Conservation (phyloP, 2,329 filamentous ascomycete species). For the Aschersonia sp. region DNA sequence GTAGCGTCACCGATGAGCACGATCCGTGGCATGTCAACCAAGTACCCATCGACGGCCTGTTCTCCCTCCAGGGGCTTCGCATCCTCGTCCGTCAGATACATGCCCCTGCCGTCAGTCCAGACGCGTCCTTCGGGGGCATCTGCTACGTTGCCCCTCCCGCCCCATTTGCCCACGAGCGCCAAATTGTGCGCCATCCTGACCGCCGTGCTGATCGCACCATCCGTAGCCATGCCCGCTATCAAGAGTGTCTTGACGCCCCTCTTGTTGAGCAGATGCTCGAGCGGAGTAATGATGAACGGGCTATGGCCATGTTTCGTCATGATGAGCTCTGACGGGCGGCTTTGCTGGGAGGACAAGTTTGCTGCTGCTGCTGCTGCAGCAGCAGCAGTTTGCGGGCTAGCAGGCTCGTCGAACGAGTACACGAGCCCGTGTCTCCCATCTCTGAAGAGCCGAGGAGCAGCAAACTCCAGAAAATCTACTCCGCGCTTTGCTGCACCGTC, state of each 20-base stretch:
- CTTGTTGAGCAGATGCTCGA: constrained; percentile 2
- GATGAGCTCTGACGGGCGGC: not conserved
- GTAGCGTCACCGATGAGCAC: constrained; percentile 6
- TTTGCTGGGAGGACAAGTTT: not conserved
- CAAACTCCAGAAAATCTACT: constrained; percentile 5
- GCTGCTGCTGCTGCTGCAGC: too few relatives aligned
- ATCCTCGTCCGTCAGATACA: constrained; percentile 1
- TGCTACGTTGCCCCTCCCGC: constrained; percentile 5
- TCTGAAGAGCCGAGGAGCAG: constrained; percentile 1
- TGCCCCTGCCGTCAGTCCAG: constrained; percentile 4
- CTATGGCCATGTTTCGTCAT: constrained; percentile 3
- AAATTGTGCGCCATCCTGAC: constrained; percentile 6
- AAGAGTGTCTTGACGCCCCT: constrained; percentile 4
- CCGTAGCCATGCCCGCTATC: constrained; percentile 3
- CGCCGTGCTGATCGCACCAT: constrained; percentile 5
- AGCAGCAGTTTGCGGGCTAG: not conserved
- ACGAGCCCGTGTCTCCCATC: not conserved
- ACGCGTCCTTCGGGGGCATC: constrained; percentile 1
- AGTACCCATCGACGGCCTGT: constrained; percentile 2
- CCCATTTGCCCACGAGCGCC: constrained; percentile 5
- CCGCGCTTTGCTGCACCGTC: constrained; percentile 4
- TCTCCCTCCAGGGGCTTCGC: not conserved
- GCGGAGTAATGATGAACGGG: constrained; percentile 5
- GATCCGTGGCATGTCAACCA: constrained; percentile 6
- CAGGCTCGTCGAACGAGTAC: not conserved